Evolutionary conservation across 768 basidiomycete species (phyloP).

Genomic region (Suillus subaureus): DNA sequence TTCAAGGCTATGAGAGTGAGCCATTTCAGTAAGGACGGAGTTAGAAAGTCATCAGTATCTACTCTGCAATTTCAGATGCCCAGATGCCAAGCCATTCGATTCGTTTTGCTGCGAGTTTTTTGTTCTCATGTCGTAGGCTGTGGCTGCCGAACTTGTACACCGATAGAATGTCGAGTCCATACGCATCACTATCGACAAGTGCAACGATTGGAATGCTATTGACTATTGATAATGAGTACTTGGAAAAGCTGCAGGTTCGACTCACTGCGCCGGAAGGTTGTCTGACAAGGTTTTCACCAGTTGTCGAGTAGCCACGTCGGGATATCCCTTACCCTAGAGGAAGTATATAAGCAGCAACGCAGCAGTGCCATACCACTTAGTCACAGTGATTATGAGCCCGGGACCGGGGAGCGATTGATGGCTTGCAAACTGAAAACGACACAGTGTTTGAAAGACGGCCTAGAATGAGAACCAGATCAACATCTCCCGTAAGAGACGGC

Average conservation of each 20-base stretch:
- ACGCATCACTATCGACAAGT: conserved; percentile 89
- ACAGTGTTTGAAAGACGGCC: conserved; percentile 95
- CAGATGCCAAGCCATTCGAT: conserved; percentile 83
- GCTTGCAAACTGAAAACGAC: conserved; percentile 53
- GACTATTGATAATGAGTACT: conserved; percentile 3
- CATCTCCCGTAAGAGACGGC: neutral
- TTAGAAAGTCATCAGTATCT: conserved; percentile 18
- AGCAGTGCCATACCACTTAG: conserved; percentile 8
- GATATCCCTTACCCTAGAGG: conserved; percentile 92
- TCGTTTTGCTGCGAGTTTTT: conserved; percentile 64
- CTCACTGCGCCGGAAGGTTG: conserved; percentile 62
- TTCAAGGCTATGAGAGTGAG: conserved; percentile 47
- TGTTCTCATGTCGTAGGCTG: conserved; percentile 69
- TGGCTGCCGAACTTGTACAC: conserved; percentile 84
- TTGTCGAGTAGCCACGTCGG: conserved; percentile 89
- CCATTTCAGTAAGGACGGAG: neutral
- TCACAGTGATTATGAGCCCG: conserved; percentile 81
- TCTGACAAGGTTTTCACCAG: conserved; percentile 74
- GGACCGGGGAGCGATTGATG: conserved; percentile 53
- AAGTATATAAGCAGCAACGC: conserved; percentile 11
- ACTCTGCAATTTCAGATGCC: conserved; percentile 69
- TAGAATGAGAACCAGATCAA: conserved; percentile 33
- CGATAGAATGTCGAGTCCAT: conserved; percentile 89
- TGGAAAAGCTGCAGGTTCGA: neutral
- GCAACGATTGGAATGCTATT: conserved; percentile 74